These are phyloP conservation scores for Pleurotus tuber-regium DNA, from an alignment of 768 basidiomycete species.

Conservation along the genomic window DNA sequence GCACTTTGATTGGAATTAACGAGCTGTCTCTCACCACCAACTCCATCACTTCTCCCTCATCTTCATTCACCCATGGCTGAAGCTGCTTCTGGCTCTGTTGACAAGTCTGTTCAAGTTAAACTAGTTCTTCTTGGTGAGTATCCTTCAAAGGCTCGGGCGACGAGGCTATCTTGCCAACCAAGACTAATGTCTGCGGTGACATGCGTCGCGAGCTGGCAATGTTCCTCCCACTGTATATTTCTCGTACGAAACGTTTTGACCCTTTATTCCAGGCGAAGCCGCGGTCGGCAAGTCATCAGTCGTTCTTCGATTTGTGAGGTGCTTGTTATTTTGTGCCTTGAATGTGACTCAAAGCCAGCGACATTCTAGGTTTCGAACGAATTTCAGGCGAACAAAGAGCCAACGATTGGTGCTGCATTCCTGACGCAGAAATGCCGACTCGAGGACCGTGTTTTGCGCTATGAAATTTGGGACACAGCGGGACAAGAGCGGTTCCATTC, in stretches of 20 bases:
- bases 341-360: conserved; percentile 15
- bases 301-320: conserved; percentile 89
- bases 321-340: neutral
- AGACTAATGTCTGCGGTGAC: too few relatives aligned
- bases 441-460: conserved; percentile 89
- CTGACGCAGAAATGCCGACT: conserved; percentile 93
- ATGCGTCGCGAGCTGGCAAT: too few relatives aligned
- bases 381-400: conserved; percentile 98
- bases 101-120: conserved; percentile 97
- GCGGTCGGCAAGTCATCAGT: conserved; percentile 99
- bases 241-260: too few relatives aligned
- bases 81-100: conserved; percentile 66
- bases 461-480: conserved; percentile 98
- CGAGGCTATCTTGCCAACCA: conserved; percentile 3
- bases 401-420: conserved; percentile 97
- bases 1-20: neutral
- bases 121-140: conserved; percentile 85
- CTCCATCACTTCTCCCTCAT: conserved; percentile 11
- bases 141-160: neutral
- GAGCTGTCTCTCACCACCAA: conserved; percentile 10
- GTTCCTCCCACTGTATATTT: too few relatives aligned
- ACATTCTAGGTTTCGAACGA: conserved; percentile 82
- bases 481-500: conserved; percentile 98
- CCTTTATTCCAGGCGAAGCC: conserved; percentile 78
- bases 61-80: conserved; percentile 58